Evolutionary conservation across 768 basidiomycete species (phyloP), one percentile per base, ranked within the genome.

Genomic region (Pisolithus orientalis): DNA sequence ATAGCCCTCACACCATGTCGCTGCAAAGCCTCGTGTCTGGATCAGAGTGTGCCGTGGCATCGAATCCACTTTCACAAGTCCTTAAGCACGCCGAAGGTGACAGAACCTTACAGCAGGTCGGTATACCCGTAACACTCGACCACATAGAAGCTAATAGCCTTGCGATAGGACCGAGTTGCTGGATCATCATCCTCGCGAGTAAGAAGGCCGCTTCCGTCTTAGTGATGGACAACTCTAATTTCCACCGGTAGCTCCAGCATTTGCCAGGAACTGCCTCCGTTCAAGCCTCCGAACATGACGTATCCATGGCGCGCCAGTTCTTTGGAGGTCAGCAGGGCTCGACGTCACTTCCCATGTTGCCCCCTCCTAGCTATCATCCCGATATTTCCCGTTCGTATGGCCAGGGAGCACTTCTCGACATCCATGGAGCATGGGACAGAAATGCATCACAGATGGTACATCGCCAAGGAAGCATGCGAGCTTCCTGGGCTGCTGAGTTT

Each of bases 71-170:
- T 25, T 83, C 89, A 2, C 87, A 91, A 59, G 85, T 97, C 25
- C 76, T 94, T 49, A 95, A 96, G 66, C 88, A 95, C 62, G 82
- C 90, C 8, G 90, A 93, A 53, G 84, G 82, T 1, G 94, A 96
- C 70, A 82, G 87, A 51, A 93, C 90, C 66, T 66, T 95, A 28
- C 92, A 94, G 62, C 84, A 90, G 73, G 92, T 90, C 59, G 53
- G 78, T 68, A 31, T 10, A 38, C 11, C 51, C 29, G 29, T 24
- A 21, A 1, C 38, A 38, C 13, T 28, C 21, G 34, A 16, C 9
- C 25, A 11, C 5, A 47, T 32, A 9, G 16, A 39, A 44, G 42
- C 39, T 7, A 42, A 52, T 7, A 29, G 24, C 16, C 25, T 44
- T 39, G 48, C 16, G 50, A 44, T 58, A 92, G 90, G 89, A 92